These are phyloP conservation scores for Astrephomene gubernaculifera DNA, from an alignment of 139 green algal species.

Conservation along the genomic window DNA sequence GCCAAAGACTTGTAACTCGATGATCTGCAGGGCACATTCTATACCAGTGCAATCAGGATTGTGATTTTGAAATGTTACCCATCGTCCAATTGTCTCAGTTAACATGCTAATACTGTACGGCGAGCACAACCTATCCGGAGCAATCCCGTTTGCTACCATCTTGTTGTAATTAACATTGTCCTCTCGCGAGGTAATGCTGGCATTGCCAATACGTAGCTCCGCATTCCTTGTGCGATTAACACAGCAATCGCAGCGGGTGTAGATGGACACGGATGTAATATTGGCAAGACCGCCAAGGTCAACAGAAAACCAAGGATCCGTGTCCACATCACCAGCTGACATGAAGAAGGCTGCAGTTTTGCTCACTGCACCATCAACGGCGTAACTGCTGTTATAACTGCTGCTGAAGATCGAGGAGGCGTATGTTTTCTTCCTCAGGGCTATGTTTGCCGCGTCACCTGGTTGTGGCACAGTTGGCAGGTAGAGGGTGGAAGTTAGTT, in stretches of 20 bases:
- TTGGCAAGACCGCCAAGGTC: neutral
- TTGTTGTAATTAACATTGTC: neutral
- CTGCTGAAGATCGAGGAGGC: too few relatives aligned
- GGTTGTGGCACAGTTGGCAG: too few relatives aligned
- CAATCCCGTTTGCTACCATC: neutral
- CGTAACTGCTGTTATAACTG: too few relatives aligned
- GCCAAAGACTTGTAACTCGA: neutral
- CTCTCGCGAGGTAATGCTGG: neutral
- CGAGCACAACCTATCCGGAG: neutral
- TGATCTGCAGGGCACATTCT: neutral
- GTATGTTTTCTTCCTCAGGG: too few relatives aligned
- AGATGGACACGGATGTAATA: neutral
- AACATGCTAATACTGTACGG: neutral
- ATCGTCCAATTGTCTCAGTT: neutral
- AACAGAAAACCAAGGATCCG: neutral
- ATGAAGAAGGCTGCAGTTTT: too few relatives aligned
- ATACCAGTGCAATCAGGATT: neutral
- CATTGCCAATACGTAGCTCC: neutral
- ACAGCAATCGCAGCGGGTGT: neutral
- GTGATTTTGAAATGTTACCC: neutral
- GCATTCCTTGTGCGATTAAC: neutral
- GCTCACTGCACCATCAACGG: too few relatives aligned
- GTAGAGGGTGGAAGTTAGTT: too few relatives aligned
- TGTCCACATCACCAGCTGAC: too few relatives aligned
- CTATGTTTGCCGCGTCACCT: too few relatives aligned